These are phyloP conservation scores for Nemania abortiva DNA, from an alignment of 2,329 filamentous ascomycete species.

Conservation along the genomic window DNA sequence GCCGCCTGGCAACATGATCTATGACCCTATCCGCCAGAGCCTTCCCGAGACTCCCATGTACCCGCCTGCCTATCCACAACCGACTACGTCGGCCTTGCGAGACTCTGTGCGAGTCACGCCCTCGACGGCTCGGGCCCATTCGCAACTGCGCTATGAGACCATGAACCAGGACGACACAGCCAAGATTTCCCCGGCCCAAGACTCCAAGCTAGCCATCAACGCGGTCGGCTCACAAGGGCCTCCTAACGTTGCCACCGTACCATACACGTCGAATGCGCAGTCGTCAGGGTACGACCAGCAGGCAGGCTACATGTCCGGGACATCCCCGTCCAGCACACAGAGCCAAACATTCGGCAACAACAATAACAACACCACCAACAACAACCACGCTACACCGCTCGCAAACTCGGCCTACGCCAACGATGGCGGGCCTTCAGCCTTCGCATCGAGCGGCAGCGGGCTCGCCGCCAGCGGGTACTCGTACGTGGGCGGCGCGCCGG, in stretches of 20 bases:
- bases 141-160: conserved; percentile 46
- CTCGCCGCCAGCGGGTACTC: conserved; percentile 50
- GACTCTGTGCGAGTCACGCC: conserved; percentile 46
- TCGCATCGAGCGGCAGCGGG: conserved; percentile 50
- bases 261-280: conserved; percentile 58
- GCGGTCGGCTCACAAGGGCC: conserved; percentile 45
- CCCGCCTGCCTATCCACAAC: conserved; percentile 63
- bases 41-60: conserved; percentile 64
- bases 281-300: conserved; percentile 58
- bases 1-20: conserved; percentile 69
- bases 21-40: conserved; percentile 69
- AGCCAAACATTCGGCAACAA: conserved; percentile 46
- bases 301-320: conserved; percentile 51
- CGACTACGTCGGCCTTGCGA: conserved; percentile 61
- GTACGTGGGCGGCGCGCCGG: conserved; percentile 44
- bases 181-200: conserved; percentile 50
- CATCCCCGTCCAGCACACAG: conserved; percentile 59
- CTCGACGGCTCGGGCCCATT: conserved; percentile 43
- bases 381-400: conserved; percentile 20
- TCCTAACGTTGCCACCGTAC: conserved; percentile 37
- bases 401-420: conserved; percentile 29
- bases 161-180: conserved; percentile 49
- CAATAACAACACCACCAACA: not conserved
- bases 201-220: conserved; percentile 45
- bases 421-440: conserved; percentile 47